phyloP scores from a whole-genome alignment of 1,139 yeast species.

The Yamadazyma triangularis region DNA sequence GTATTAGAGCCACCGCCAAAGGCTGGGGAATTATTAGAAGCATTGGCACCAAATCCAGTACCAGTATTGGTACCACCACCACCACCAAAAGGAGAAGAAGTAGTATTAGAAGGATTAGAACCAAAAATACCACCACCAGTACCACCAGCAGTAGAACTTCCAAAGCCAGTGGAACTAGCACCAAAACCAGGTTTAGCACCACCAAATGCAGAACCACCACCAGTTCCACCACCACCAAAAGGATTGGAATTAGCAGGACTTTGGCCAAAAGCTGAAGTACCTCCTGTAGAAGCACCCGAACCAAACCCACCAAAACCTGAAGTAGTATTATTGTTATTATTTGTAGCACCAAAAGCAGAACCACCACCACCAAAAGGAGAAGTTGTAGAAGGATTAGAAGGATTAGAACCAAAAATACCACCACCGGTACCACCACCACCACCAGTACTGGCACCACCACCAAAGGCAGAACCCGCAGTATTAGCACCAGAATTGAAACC shows the following conservation, averaged over 20 bases:
- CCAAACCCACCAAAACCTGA: too few relatives aligned
- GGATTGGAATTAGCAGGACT: conserved; percentile 13
- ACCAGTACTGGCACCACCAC: conserved; percentile 18
- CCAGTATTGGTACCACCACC: conserved; percentile 7
- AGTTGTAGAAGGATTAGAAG: conserved; percentile 7
- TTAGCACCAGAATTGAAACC: conserved; percentile 13
- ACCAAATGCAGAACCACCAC: conserved; percentile 20
- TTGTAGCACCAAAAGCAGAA: conserved; percentile 12
- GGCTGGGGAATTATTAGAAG: conserved; percentile 9
- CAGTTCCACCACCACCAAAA: conserved; percentile 26
- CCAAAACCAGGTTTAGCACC: conserved; percentile 13
- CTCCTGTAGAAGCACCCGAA: too few relatives aligned
- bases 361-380: conserved; percentile 17
- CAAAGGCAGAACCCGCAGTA: conserved; percentile 9
- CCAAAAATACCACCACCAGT: conserved; percentile 15
- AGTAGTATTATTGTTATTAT: conserved; percentile 3
- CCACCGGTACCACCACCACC: conserved; percentile 15
- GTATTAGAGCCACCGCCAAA: conserved; percentile 11
- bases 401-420: conserved; percentile 16
- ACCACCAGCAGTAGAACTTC: conserved; percentile 15
- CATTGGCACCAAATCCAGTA: conserved; percentile 13
- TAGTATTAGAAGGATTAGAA: conserved; percentile 10
- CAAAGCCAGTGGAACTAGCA: conserved; percentile 7
- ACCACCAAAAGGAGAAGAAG: conserved; percentile 13
- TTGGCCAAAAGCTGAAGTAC: too few relatives aligned